These are phyloP conservation scores for Globisporangium barbulae DNA, from an alignment of 352 stramenopile genomes.

Conservation along the genomic window DNA sequence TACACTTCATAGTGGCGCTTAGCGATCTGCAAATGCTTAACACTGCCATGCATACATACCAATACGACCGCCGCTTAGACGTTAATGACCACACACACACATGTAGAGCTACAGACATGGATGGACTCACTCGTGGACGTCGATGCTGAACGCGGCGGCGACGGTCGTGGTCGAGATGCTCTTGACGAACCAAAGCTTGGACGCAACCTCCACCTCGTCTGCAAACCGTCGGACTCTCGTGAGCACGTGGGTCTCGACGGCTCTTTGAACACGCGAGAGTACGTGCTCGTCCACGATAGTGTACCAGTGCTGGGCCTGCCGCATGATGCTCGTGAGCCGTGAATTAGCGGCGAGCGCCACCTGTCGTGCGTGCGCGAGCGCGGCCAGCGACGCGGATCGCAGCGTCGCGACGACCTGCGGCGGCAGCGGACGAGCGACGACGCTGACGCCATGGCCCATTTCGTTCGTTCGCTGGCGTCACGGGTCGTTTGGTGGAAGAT, in stretches of 20 bases:
- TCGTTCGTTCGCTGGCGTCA: background rate
- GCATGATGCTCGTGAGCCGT: constrained; percentile 28
- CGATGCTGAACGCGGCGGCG: constrained; percentile 46
- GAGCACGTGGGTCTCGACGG: constrained; percentile 54
- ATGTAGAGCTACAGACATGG: background rate
- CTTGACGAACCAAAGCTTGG: constrained; percentile 64
- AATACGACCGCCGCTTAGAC: background rate
- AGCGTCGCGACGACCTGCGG: constrained; percentile 22
- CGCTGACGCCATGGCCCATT: constrained; percentile 55
- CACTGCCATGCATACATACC: constrained; percentile 21
- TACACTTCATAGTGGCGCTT: constrained; percentile 55
- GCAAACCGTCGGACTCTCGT: constrained; percentile 33
- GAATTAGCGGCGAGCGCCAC: constrained; percentile 31
- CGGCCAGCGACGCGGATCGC: constrained; percentile 17
- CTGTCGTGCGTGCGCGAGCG: constrained; percentile 27
- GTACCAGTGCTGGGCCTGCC: constrained; percentile 40
- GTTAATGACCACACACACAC: background rate
- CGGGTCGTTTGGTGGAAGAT: background rate
- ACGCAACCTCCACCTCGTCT: constrained; percentile 49
- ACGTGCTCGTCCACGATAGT: constrained; percentile 55
- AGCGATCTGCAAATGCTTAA: constrained; percentile 42
- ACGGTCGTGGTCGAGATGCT: constrained; percentile 59
- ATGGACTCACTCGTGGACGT: constrained; percentile 41
- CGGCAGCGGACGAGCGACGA: constrained; percentile 20
- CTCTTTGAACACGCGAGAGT: constrained; percentile 35